Evolutionary conservation across 345 rosid genomes (phyloP), one percentile per base, ranked within the genome.

Genomic region (Lepidium sativum): DNA sequence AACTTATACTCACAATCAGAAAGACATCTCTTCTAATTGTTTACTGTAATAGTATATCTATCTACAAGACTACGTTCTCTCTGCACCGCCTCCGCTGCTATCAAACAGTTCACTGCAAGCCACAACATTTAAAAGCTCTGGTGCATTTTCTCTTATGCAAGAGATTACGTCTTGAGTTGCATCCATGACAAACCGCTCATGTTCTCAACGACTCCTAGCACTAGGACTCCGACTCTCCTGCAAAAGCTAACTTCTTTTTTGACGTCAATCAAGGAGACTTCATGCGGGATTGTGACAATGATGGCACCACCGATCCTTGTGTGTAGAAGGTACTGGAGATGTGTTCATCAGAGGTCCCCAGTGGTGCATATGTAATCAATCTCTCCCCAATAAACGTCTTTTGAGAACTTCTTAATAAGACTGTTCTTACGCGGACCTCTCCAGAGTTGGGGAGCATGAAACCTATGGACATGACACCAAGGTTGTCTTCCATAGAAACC

Each of bases 381-480:
- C n/a, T n/a, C n/a, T n/a, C n/a, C n/a, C n/a, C n/a, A n/a, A n/a
- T n/a, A n/a, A n/a, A 89, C 98, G 64, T 89, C 97, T 80, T 84
- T 89, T 5, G 89, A 77, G 66, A 92, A 89, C 70, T 89, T 94
- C 71, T 89, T 92, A 82, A 89, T 92, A 35, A 89, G 86, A 17
- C 94, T 86, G 54, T 86, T 92, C 82, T 89, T 92, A 42, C 97
- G 90, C 1, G 94, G 97, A 0, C 98, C 98, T 74, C 96, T 82
- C 97, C 97, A 92, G 71, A 82, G 76, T 84, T 64, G 0, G 98
- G 97, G 25, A 89, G 96, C 98, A 92, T 87, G 80, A 92, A 87
- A 29, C 98, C 98, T 9, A 89, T 84, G 3, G 97, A 89, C 98
- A 92, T 92, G 40, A 92, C 98, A 63, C 97, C 97, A 14, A 92